Evolutionary conservation across 2,329 filamentous ascomycete species (phyloP).

Genomic region (Botrytis paeoniae): DNA sequence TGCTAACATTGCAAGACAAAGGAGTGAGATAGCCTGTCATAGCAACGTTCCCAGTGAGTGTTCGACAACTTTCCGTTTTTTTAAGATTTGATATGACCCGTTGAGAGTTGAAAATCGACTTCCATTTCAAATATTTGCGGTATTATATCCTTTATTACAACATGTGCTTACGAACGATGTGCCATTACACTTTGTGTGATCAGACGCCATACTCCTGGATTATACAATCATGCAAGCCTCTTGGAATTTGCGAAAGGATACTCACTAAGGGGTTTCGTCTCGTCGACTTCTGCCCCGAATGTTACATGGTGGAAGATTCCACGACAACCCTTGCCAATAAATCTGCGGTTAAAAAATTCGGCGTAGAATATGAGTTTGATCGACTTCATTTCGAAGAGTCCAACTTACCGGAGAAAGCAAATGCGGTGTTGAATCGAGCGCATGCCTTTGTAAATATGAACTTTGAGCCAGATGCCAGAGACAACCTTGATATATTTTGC

Average conservation of each 20-base stretch:
- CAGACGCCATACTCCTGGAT: neutral
- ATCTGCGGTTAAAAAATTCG: neutral
- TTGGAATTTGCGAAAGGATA: neutral
- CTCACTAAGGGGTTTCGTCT: neutral
- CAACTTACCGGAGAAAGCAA: neutral
- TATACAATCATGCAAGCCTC: neutral
- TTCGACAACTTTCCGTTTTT: neutral
- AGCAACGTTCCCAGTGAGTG: neutral
- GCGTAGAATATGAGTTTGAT: neutral
- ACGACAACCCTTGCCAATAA: neutral
- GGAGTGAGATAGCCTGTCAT: neutral
- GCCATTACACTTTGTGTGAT: neutral
- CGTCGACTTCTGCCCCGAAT: neutral
- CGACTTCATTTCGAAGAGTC: neutral
- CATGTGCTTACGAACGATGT: neutral
- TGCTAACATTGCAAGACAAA: neutral
- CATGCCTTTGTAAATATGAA: neutral
- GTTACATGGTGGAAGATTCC: neutral
- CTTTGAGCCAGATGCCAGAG: neutral
- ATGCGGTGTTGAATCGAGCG: neutral
- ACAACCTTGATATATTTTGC: neutral
- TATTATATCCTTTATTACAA: neutral
- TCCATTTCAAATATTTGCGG: neutral
- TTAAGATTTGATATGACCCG: neutral
- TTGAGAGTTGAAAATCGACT: neutral